Percentiles rank a stretch among this genome's conserved stretches.
These are phyloP conservation scores for Beverwykella pulmonaria DNA, from an alignment of 495 filamentous ascomycete species.

Conservation along the genomic window DNA sequence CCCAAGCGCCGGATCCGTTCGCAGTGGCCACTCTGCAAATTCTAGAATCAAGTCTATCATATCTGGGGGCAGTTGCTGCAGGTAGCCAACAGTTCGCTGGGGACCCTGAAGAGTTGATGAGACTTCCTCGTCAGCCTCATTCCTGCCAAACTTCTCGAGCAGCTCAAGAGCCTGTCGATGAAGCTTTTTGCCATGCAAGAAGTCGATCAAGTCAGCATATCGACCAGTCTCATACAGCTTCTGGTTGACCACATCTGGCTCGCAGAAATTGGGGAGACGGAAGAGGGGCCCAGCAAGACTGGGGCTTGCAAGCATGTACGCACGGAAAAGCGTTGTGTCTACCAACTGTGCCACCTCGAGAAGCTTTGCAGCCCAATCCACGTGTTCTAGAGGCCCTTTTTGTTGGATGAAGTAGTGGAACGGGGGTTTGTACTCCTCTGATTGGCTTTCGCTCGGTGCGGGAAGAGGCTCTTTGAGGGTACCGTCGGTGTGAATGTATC, in stretches of 20 bases:
- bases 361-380: conserved; percentile 69
- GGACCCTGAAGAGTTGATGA: conserved; percentile 77
- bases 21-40: conserved; percentile 85
- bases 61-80: conserved; percentile 83
- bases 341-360: conserved; percentile 76
- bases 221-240: conserved; percentile 83
- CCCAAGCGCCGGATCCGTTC: conserved; percentile 69
- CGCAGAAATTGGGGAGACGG: conserved; percentile 95
- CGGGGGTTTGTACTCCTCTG: conserved; percentile 35
- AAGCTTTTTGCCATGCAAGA: conserved; percentile 91
- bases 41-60: conserved; percentile 90
- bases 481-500: conserved; percentile 75
- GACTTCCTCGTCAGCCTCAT: conserved; percentile 63
- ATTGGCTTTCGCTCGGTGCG: conserved; percentile 56
- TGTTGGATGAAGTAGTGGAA: conserved; percentile 48
- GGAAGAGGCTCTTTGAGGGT: conserved; percentile 63
- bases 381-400: conserved; percentile 53
- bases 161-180: conserved; percentile 86
- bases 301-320: conserved; percentile 87
- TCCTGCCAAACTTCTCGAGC: conserved; percentile 78
- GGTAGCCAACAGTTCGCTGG: conserved; percentile 80
- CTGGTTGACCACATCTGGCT: conserved; percentile 93
- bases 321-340: conserved; percentile 90
- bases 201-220: conserved; percentile 94
- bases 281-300: conserved; percentile 86